These are phyloP conservation scores for Mortierella sp. DNA, from an alignment of 371 early-diverging fungal genomes.

Conservation along the genomic window DNA sequence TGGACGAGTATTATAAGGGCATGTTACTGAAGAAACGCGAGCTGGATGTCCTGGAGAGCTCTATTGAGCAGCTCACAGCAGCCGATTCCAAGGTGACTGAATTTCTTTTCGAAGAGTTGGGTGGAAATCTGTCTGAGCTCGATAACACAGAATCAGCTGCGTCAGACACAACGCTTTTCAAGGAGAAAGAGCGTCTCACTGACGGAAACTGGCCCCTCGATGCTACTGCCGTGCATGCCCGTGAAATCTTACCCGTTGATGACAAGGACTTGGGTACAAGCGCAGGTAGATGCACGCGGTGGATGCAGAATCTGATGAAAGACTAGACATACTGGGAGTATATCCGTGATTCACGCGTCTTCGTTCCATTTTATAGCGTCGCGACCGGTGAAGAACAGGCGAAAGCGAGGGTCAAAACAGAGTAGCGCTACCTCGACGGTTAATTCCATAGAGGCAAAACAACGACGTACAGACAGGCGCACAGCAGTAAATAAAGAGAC, in stretches of 20 bases:
- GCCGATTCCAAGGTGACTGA: background rate
- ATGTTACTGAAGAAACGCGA: background rate
- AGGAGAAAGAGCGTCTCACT: background rate
- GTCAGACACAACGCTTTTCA: background rate
- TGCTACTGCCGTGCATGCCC: constrained; percentile 1
- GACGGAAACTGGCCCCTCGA: constrained; percentile 1
- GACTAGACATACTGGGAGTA: background rate
- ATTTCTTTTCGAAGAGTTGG: background rate
- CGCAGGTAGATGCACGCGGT: background rate
- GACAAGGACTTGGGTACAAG: background rate
- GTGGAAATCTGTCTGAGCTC: no score
- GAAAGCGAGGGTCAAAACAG: constrained; percentile 9
- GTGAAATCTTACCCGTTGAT: constrained; percentile 1
- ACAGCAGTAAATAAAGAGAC: constrained; percentile 6
- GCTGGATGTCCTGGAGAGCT: constrained; percentile 10
- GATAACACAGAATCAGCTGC: background rate
- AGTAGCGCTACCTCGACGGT: background rate
- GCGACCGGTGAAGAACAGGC: constrained; percentile 2
- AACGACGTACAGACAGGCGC: constrained; percentile 1
- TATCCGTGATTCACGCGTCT: background rate
- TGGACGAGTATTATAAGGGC: constrained; percentile 8
- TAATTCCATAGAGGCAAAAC: background rate
- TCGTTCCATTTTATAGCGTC: background rate
- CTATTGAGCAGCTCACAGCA: constrained; percentile 6
- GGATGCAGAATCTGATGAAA: constrained; percentile 3